Percentiles rank a stretch among this genome's conserved stretches.
Conservation (phyloP, 441 rosid species). For the Euphorbia schlechtendalii region DNA sequence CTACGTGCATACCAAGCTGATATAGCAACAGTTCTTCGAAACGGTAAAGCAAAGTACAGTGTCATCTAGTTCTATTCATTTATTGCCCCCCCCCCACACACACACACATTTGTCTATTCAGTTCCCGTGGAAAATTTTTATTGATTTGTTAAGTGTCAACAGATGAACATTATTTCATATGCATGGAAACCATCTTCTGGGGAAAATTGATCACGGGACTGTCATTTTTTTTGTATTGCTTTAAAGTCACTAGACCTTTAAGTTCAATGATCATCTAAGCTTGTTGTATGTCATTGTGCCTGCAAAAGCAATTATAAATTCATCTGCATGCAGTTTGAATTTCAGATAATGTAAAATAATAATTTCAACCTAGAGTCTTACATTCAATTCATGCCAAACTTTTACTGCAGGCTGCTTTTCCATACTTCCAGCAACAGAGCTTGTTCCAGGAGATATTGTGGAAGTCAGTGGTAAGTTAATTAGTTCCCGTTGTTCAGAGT, state of each 20-base stretch:
- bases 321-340: neutral
- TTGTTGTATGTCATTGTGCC: neutral
- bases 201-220: neutral
- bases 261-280: neutral
- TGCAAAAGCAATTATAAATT: neutral
- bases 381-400: slow-evolving; percentile 14
- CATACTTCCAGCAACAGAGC: slow-evolving; percentile 87
- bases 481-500: slow-evolving; percentile 7
- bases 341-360: neutral
- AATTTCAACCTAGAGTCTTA: neutral
- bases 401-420: slow-evolving; percentile 81
- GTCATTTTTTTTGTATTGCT: neutral
- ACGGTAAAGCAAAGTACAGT: slow-evolving; percentile 45
- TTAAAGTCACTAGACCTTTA: neutral
- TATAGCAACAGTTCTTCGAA: slow-evolving; percentile 80
- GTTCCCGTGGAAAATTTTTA: too few species aligned
- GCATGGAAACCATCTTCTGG: neutral
- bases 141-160: too few species aligned
- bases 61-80: neutral
- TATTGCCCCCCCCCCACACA: too few species aligned
- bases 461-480: slow-evolving; percentile 73
- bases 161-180: neutral
- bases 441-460: slow-evolving; percentile 96
- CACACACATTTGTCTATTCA: too few species aligned
- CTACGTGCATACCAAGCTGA: slow-evolving; percentile 99